phyloP scores from a whole-genome alignment of 2,329 filamentous ascomycete genomes.

The Grosmannia huntii region DNA sequence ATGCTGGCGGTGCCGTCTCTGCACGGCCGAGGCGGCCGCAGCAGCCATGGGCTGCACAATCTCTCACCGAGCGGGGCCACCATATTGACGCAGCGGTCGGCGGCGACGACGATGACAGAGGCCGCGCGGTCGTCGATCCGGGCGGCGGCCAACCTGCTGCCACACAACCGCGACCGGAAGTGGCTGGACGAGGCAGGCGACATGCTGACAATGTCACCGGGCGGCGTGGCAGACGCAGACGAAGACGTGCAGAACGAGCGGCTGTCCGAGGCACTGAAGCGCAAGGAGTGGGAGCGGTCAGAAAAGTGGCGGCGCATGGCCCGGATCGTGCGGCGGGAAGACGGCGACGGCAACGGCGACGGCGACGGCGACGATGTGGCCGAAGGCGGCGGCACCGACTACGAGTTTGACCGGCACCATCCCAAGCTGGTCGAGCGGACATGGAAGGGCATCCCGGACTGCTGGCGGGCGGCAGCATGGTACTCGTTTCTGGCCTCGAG shows the following conservation, averaged over 20 bases:
- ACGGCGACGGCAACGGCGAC: constrained; percentile 37
- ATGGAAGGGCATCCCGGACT: constrained; percentile 96
- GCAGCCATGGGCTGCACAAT: background rate
- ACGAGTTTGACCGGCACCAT: constrained; percentile 70
- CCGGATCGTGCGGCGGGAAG: constrained; percentile 37
- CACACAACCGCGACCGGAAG: constrained; percentile 46
- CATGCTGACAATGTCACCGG: constrained; percentile 49
- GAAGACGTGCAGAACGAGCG: constrained; percentile 43
- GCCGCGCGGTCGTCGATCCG: constrained; percentile 43
- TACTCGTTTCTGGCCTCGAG: constrained; percentile 79
- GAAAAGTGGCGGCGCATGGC: constrained; percentile 60
- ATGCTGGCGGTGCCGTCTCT: background rate
- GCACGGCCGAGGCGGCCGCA: background rate
- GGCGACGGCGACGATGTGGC: constrained; percentile 30
- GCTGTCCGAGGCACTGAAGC: constrained; percentile 42
- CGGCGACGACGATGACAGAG: constrained; percentile 12
- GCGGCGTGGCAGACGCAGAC: constrained; percentile 35
- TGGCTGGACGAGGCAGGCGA: constrained; percentile 54
- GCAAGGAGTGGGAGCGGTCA: constrained; percentile 48
- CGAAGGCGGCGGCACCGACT: constrained; percentile 36
- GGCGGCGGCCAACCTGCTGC: constrained; percentile 45
- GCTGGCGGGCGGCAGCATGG: constrained; percentile 90
- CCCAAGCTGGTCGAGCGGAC: constrained; percentile 82
- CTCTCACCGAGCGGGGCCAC: constrained; percentile 20
- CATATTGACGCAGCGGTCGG: constrained; percentile 35